Percentiles rank a stretch among this genome's conserved stretches.
phyloP scores from a whole-genome alignment of 2,329 filamentous ascomycete species.

The Microascus cirrosus region DNA sequence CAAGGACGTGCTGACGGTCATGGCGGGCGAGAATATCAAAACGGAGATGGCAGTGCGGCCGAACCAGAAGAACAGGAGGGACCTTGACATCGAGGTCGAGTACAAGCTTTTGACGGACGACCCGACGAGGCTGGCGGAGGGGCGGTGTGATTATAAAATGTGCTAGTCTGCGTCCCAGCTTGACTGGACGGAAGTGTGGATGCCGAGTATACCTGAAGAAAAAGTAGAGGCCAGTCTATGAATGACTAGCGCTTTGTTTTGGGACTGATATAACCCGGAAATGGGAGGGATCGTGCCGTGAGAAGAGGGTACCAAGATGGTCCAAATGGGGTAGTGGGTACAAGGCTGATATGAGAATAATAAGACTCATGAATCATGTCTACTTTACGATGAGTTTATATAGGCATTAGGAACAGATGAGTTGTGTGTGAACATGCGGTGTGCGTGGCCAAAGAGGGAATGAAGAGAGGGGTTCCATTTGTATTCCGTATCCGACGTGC shows the following conservation, averaged over 20 bases:
- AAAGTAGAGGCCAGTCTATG: background rate
- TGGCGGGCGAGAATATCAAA: constrained; percentile 69
- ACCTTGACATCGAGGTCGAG: constrained; percentile 80
- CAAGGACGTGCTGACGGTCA: constrained; percentile 82
- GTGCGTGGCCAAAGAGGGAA: too few species aligned
- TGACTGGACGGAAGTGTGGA: background rate
- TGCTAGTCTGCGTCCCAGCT: constrained; percentile 32
- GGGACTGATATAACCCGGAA: too few species aligned
- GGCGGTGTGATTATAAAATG: constrained; percentile 71
- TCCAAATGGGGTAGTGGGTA: background rate
- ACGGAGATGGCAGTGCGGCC: constrained; percentile 73
- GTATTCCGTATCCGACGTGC: too few species aligned
- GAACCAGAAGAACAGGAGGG: constrained; percentile 87
- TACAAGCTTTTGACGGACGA: constrained; percentile 76
- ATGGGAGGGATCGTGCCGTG: background rate
- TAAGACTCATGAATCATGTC: background rate
- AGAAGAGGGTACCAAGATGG: background rate
- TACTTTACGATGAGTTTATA: background rate
- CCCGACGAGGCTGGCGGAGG: constrained; percentile 53
- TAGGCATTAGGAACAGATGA: background rate
- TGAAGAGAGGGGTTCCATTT: too few species aligned
- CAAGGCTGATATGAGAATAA: background rate
- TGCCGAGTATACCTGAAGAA: background rate
- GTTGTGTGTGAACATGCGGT: background rate
- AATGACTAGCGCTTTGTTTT: too few species aligned